Evolutionary conservation across 169 alveolate species (phyloP).

Genomic region (Eimeria praecox): DNA sequence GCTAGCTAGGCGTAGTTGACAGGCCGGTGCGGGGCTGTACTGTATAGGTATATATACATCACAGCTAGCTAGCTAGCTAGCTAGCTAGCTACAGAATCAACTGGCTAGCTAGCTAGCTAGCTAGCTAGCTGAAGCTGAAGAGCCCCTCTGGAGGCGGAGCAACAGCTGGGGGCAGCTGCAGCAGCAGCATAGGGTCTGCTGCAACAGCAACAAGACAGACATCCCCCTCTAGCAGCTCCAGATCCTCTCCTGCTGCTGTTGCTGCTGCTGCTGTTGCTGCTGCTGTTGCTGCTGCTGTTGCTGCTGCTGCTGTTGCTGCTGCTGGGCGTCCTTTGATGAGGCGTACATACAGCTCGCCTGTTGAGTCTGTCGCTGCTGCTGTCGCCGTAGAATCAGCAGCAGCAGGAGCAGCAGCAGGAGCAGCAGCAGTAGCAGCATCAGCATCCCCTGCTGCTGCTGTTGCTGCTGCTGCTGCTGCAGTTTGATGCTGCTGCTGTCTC

Average conservation of each 20-base stretch:
- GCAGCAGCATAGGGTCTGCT: slow-evolving; percentile 29
- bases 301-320: neutral
- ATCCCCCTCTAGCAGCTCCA: neutral
- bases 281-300: slow-evolving; percentile 15
- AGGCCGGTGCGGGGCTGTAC: neutral
- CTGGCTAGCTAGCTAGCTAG: neutral
- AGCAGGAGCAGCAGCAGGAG: neutral
- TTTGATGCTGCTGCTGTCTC: neutral
- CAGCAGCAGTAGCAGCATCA: neutral
- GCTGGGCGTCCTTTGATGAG: neutral
- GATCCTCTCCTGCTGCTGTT: neutral
- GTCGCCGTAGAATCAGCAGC: neutral
- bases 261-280: neutral
- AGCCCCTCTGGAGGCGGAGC: neutral
- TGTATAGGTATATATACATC: too few species aligned
- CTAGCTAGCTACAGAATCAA: neutral
- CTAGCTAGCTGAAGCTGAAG: neutral
- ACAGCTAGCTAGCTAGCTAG: neutral
- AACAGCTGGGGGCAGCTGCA: slow-evolving; percentile 14
- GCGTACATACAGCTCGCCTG: slow-evolving; percentile 27
- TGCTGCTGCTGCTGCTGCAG: slow-evolving; percentile 40
- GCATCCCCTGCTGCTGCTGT: neutral
- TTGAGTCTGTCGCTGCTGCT: neutral
- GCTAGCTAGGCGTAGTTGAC: neutral
- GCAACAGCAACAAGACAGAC: slow-evolving; percentile 25